phyloP scores from a whole-genome alignment of 2,329 filamentous ascomycete genomes.

The Colletotrichum graminicola region DNA sequence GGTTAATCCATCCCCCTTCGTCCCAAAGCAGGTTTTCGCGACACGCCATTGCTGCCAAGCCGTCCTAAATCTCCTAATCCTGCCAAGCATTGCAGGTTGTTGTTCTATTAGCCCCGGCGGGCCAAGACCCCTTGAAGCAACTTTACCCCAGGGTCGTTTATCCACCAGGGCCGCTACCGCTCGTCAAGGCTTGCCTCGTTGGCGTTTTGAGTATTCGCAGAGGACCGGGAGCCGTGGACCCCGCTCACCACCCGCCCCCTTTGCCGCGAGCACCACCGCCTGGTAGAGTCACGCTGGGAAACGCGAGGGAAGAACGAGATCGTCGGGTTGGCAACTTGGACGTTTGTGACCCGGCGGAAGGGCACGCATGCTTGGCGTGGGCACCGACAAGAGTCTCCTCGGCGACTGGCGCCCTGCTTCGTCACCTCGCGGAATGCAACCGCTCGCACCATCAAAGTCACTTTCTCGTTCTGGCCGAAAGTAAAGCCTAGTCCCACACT shows the following conservation, averaged over 20 bases:
- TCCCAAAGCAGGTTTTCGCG: slow-evolving; percentile 25
- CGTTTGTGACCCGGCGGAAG: not conserved
- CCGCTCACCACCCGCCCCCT: no score
- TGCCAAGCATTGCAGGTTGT: slow-evolving; percentile 6
- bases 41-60: slow-evolving; percentile 26
- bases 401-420: not conserved
- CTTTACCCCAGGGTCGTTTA: slow-evolving; percentile 22
- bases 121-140: slow-evolving; percentile 29
- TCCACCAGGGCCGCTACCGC: not conserved
- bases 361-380: not conserved
- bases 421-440: slow-evolving; percentile 13
- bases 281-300: not conserved
- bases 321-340: not conserved
- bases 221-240: not conserved
- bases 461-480: not conserved
- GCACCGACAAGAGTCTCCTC: slow-evolving; percentile 12
- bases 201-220: slow-evolving; percentile 5
- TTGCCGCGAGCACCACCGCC: not conserved
- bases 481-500: not conserved
- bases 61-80: slow-evolving; percentile 35
- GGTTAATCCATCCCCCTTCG: slow-evolving; percentile 4
- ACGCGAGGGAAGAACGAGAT: not conserved
- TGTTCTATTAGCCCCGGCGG: slow-evolving; percentile 3
- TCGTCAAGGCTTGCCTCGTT: slow-evolving; percentile 16
- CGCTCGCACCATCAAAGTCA: not conserved